Evolutionary conservation across 192 early-diverging fungal species (phyloP).

Genomic region (Rhizoclosmatium globosum): DNA sequence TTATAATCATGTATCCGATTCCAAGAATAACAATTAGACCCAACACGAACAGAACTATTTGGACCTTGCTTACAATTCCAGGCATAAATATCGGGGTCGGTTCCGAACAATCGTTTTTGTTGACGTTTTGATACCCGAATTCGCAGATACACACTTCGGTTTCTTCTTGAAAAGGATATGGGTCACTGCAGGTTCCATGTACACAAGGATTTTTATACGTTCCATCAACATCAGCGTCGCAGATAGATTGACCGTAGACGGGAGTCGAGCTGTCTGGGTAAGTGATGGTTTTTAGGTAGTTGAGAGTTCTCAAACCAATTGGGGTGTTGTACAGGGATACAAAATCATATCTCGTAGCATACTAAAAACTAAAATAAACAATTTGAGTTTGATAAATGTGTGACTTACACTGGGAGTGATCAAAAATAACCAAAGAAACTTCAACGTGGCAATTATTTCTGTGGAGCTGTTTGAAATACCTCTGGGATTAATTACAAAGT

Average conservation of each 20-base stretch:
- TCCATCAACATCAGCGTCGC: not conserved
- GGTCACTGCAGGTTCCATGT: not conserved
- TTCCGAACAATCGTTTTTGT: not conserved
- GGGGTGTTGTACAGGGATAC: not conserved
- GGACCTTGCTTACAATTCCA: not conserved
- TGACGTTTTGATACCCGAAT: not conserved
- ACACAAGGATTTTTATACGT: not conserved
- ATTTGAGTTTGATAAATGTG: too few species aligned
- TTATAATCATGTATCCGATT: not conserved
- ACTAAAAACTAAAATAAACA: not conserved
- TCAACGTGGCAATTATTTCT: not conserved
- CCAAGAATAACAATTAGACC: not conserved
- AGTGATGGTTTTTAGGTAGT: not conserved
- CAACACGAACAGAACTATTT: not conserved
- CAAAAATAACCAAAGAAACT: not conserved
- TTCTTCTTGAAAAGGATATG: not conserved
- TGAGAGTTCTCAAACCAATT: not conserved
- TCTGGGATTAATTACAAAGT: not conserved
- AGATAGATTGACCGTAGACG: constrained; percentile 1
- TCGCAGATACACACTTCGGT: not conserved
- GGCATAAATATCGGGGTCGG: not conserved
- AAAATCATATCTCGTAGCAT: not conserved
- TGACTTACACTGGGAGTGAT: not conserved
- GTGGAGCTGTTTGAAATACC: not conserved
- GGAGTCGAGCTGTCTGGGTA: too few species aligned